Evolutionary conservation across 1,139 yeast genomes (phyloP).

Genomic region (Candida anutae): DNA sequence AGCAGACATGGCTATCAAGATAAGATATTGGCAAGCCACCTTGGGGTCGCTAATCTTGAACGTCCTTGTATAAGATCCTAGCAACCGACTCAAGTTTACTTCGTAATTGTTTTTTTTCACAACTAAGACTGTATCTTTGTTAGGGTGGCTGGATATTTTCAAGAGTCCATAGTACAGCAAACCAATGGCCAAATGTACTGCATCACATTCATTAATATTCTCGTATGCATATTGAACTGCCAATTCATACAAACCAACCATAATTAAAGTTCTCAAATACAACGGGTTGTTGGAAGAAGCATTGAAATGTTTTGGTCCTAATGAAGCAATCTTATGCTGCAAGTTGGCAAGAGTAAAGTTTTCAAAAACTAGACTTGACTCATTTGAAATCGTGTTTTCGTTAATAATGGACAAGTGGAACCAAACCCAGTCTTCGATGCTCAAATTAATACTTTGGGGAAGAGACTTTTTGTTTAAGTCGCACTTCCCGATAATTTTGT

Average conservation of each 20-base stretch:
- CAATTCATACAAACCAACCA: slow-evolving; percentile 75
- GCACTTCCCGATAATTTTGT: slow-evolving; percentile 88
- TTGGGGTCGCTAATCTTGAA: slow-evolving; percentile 84
- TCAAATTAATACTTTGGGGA: slow-evolving; percentile 61
- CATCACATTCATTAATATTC: slow-evolving; percentile 67
- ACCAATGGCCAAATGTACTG: slow-evolving; percentile 85
- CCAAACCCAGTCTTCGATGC: slow-evolving; percentile 98
- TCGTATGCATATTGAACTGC: slow-evolving; percentile 68
- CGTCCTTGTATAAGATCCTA: slow-evolving; percentile 69
- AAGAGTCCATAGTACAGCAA: slow-evolving; percentile 69
- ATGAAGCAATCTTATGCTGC: slow-evolving; percentile 61
- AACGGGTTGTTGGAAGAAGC: slow-evolving; percentile 58
- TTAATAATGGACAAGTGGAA: slow-evolving; percentile 72
- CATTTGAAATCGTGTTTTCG: slow-evolving; percentile 33
- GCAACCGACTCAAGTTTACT: slow-evolving; percentile 49
- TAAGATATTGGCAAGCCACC: slow-evolving; percentile 82
- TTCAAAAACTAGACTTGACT: slow-evolving; percentile 53
- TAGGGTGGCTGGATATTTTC: slow-evolving; percentile 34
- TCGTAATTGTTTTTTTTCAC: slow-evolving; percentile 33
- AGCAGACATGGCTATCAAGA: slow-evolving; percentile 54
- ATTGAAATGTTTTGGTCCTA: slow-evolving; percentile 70
- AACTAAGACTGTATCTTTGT: slow-evolving; percentile 27
- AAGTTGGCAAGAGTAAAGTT: slow-evolving; percentile 66
- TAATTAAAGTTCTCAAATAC: slow-evolving; percentile 67
- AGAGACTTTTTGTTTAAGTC: slow-evolving; percentile 71